Conservation (phyloP, 1,284 basidiomycete genomes). For the Fomitopsis schrenkii region DNA sequence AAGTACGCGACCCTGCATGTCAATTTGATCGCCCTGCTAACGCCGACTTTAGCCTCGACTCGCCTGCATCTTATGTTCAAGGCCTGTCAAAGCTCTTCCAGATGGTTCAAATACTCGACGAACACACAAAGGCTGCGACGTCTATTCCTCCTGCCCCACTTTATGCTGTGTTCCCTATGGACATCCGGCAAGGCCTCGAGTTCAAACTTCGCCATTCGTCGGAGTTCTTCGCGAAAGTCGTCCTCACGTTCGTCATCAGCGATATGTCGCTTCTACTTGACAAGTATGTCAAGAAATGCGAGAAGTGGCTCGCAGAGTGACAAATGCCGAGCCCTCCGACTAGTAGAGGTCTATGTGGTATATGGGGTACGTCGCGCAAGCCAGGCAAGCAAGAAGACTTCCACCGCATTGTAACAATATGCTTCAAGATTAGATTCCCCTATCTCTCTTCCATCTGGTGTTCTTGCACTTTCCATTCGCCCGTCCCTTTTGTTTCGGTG, state of each 20-base stretch:
- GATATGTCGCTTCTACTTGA: conserved; percentile 83
- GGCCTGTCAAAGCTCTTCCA: conserved; percentile 74
- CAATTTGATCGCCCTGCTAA: conserved; percentile 9
- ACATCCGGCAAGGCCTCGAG: conserved; percentile 66
- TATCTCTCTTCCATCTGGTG: conserved; percentile 19
- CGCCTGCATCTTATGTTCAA: conserved; percentile 82
- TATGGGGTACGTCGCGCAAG: background rate
- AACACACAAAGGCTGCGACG: conserved; percentile 76
- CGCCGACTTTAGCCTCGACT: conserved; percentile 65
- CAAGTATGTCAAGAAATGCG: conserved; percentile 88
- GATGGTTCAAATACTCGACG: conserved; percentile 79
- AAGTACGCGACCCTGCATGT: conserved; percentile 54
- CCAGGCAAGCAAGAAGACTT: conserved; percentile 13
- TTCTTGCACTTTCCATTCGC: conserved; percentile 9
- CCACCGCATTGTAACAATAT: conserved; percentile 29
- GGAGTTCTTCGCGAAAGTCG: conserved; percentile 88
- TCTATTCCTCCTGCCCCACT: conserved; percentile 59
- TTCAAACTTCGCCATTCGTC: conserved; percentile 74
- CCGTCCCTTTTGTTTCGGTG: background rate
- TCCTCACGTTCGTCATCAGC: conserved; percentile 89
- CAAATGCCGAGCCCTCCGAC: background rate
- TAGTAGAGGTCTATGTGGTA: background rate
- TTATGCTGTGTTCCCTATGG: conserved; percentile 66
- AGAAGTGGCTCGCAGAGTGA: conserved; percentile 81
- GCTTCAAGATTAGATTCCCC: conserved; percentile 29